These are phyloP conservation scores for Prunus mume DNA, from an alignment of 306 rosid genomes.

Conservation along the genomic window DNA sequence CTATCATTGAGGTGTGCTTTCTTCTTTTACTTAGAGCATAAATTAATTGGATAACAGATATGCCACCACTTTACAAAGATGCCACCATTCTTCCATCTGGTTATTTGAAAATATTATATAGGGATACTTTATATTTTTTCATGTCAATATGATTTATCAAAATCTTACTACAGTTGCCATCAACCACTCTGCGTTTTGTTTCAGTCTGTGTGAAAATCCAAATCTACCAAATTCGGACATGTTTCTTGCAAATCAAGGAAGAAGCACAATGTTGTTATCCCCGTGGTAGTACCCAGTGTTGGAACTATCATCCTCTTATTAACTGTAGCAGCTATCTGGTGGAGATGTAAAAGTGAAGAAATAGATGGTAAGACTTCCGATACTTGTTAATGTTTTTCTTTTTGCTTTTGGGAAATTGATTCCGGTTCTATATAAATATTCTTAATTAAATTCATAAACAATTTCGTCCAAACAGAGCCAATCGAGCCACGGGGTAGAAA, in stretches of 20 bases:
- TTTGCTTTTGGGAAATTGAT: too few relatives aligned
- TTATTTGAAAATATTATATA: too few relatives aligned
- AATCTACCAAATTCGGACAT: slow-evolving; percentile 12
- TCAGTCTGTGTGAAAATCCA: slow-evolving; percentile 33
- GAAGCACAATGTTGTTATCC: slow-evolving; percentile 25
- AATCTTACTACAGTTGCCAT: not conserved
- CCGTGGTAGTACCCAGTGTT: slow-evolving; percentile 36
- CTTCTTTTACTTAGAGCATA: too few relatives aligned
- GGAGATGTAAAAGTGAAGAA: not conserved
- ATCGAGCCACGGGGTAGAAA: not conserved
- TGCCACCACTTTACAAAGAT: too few relatives aligned
- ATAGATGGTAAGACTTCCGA: not conserved
- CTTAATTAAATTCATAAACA: too few relatives aligned
- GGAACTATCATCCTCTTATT: slow-evolving; percentile 31
- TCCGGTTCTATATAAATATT: too few relatives aligned
- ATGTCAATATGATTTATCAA: not conserved
- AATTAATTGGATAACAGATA: too few relatives aligned
- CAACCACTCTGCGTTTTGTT: not conserved
- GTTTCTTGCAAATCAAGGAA: slow-evolving; percentile 29
- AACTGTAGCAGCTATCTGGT: slow-evolving; percentile 9
- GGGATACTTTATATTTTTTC: too few relatives aligned
- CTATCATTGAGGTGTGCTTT: not conserved
- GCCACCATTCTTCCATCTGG: too few relatives aligned
- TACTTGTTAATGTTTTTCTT: too few relatives aligned
- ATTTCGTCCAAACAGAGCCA: not conserved